Evolutionary conservation across 345 rosid genomes (phyloP).

Genomic region (Arabidopsis arenosa): DNA sequence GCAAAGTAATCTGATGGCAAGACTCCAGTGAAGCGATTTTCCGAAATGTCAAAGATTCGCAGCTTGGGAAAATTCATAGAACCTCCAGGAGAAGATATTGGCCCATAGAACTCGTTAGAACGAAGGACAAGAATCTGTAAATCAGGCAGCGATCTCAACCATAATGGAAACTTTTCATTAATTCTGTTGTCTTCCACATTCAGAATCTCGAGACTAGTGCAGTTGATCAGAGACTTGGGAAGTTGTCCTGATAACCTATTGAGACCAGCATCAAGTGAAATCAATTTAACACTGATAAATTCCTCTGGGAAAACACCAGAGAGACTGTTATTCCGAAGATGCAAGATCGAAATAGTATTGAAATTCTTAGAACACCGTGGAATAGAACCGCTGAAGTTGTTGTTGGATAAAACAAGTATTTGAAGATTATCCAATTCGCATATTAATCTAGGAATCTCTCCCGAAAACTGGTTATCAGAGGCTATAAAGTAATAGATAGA

Average conservation of each 20-base stretch:
- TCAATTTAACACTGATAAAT: background rate
- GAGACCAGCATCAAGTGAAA: slow-evolving; percentile 22
- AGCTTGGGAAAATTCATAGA: slow-evolving; percentile 41
- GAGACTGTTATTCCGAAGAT: slow-evolving; percentile 40
- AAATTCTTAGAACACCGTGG: too few relatives aligned
- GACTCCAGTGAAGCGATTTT: slow-evolving; percentile 43
- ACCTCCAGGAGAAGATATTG: slow-evolving; percentile 32
- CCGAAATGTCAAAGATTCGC: slow-evolving; percentile 56
- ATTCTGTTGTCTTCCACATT: slow-evolving; percentile 52
- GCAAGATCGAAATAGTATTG: background rate
- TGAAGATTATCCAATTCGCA: background rate
- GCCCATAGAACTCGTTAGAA: slow-evolving; percentile 50
- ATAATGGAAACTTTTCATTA: slow-evolving; percentile 49
- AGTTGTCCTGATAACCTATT: slow-evolving; percentile 46
- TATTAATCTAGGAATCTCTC: slow-evolving; percentile 28
- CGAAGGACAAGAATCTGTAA: slow-evolving; percentile 58
- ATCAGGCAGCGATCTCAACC: slow-evolving; percentile 37
- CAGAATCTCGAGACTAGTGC: slow-evolving; percentile 47
- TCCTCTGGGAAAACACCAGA: slow-evolving; percentile 27
- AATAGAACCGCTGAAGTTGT: too few relatives aligned
- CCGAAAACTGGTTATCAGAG: background rate
- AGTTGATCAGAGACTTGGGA: slow-evolving; percentile 48
- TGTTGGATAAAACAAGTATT: too few relatives aligned
- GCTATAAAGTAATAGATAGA: background rate
- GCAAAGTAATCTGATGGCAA: slow-evolving; percentile 31